phyloP scores from a whole-genome alignment of 164 flowering plant genomes.

The Umbellularia californica region DNA sequence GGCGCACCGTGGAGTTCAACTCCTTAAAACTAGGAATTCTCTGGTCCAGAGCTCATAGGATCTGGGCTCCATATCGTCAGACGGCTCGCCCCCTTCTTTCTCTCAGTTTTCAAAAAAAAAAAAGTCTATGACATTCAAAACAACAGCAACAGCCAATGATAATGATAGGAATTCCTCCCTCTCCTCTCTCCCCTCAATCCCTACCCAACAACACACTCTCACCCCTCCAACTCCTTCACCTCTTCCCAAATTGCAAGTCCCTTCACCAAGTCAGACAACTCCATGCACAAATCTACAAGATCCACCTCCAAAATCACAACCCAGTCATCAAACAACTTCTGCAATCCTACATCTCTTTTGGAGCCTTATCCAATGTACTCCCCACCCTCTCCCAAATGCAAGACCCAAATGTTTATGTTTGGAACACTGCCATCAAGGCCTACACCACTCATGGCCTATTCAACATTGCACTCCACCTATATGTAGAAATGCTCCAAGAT shows the following conservation, averaged over 20 bases:
- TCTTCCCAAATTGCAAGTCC: constrained; percentile 9
- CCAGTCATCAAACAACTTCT: constrained; percentile 62
- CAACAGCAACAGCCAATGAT: no score
- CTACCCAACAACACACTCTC: constrained; percentile 47
- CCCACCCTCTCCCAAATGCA: constrained; percentile 41
- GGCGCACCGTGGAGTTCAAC: no score
- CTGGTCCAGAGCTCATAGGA: no score
- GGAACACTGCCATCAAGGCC: constrained; percentile 66
- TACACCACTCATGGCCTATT: constrained; percentile 29
- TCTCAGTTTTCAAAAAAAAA: no score
- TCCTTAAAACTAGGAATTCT: no score
- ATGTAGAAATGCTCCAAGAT: constrained; percentile 38
- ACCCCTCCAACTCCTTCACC: constrained; percentile 50
- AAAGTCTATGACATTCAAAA: no score
- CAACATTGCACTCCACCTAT: constrained; percentile 37
- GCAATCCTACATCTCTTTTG: constrained; percentile 54
- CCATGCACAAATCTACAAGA: constrained; percentile 65
- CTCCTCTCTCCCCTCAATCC: constrained; percentile 43
- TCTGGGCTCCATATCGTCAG: no score
- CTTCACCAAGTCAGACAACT: constrained; percentile 50
- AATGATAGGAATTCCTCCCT: constrained; percentile 15
- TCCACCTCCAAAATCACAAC: constrained; percentile 69
- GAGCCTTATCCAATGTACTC: constrained; percentile 53
- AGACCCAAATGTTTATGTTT: constrained; percentile 49
- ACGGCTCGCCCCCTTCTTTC: no score